These are phyloP conservation scores for Metschnikowia baotianmanensis DNA, from an alignment of 805 yeast species.

Conservation along the genomic window DNA sequence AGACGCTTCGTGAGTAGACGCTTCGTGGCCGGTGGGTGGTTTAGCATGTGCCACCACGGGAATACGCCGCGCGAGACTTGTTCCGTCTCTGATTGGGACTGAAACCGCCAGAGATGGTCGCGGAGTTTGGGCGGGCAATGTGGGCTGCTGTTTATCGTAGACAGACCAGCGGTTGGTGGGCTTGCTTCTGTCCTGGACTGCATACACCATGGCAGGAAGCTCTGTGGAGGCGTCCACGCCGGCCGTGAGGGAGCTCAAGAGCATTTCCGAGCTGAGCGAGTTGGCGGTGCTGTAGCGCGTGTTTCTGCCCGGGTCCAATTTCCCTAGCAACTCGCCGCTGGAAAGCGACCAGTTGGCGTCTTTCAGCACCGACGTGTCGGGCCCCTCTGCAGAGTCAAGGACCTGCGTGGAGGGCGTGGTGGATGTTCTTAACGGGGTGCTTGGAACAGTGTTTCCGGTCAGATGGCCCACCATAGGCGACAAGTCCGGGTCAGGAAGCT, in stretches of 20 bases:
- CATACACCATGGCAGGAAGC: constrained; percentile 30
- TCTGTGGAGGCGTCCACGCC: constrained; percentile 27
- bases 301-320: constrained; percentile 5
- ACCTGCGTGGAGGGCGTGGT: constrained; percentile 2
- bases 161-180: constrained; percentile 9
- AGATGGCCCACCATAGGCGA: background rate
- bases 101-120: constrained; percentile 7
- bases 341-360: constrained; percentile 16
- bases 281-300: background rate
- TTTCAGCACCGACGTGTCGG: background rate
- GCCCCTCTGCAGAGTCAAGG: constrained; percentile 3
- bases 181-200: constrained; percentile 26
- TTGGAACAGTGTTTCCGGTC: background rate
- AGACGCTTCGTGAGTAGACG: background rate
- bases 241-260: constrained; percentile 23
- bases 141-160: constrained; percentile 4
- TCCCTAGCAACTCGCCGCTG: constrained; percentile 21
- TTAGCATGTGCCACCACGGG: constrained; percentile 2
- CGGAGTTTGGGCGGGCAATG: background rate
- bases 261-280: constrained; percentile 6
- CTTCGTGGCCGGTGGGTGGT: too few species aligned
- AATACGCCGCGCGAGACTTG: constrained; percentile 9
- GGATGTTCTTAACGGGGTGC: background rate
- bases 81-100: constrained; percentile 9
- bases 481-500: constrained; percentile 8